Evolutionary conservation across 306 rosid species (phyloP).

Genomic region (Canavalia ensiformis): DNA sequence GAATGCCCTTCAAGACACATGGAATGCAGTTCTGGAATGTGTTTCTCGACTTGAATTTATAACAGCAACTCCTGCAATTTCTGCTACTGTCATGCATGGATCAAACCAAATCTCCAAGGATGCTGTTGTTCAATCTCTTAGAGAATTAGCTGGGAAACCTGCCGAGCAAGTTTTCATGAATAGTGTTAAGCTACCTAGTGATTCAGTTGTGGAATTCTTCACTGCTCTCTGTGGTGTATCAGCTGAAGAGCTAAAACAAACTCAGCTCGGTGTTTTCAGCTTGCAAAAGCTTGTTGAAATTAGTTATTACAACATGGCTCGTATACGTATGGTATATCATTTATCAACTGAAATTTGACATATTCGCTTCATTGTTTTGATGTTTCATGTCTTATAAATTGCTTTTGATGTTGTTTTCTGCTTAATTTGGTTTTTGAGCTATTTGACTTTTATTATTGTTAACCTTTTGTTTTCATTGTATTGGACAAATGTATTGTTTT

Average conservation of each 20-base stretch:
- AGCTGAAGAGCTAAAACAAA: slow-evolving; percentile 95
- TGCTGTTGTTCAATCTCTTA: slow-evolving; percentile 90
- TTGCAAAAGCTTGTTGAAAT: slow-evolving; percentile 99
- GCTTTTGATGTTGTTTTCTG: slow-evolving; percentile 33
- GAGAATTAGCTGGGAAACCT: slow-evolving; percentile 94
- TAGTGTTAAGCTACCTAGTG: slow-evolving; percentile 95
- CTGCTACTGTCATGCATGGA: slow-evolving; percentile 94
- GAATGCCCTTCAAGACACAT: slow-evolving; percentile 93
- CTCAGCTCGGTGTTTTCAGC: slow-evolving; percentile 98
- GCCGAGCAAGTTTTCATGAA: slow-evolving; percentile 96
- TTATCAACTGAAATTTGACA: slow-evolving; percentile 40
- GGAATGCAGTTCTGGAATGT: slow-evolving; percentile 99
- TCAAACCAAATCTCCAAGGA: slow-evolving; percentile 98
- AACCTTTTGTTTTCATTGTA: slow-evolving; percentile 19
- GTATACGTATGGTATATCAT: slow-evolving; percentile 88
- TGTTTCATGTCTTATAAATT: slow-evolving; percentile 34
- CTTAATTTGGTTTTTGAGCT: slow-evolving; percentile 16
- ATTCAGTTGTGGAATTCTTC: slow-evolving; percentile 94
- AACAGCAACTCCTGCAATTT: slow-evolving; percentile 81
- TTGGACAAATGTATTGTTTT: slow-evolving; percentile 32
- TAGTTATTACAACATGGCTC: slow-evolving; percentile 99
- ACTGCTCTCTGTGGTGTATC: slow-evolving; percentile 98
- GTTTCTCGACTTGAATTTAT: slow-evolving; percentile 95
- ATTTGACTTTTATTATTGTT: slow-evolving; percentile 16
- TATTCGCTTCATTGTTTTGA: slow-evolving; percentile 38